A percentile compares a stretch with the other conserved stretches of the same genome.
Conservation (phyloP, 352 stramenopile genomes). For the Plasmopara halstedii region DNA sequence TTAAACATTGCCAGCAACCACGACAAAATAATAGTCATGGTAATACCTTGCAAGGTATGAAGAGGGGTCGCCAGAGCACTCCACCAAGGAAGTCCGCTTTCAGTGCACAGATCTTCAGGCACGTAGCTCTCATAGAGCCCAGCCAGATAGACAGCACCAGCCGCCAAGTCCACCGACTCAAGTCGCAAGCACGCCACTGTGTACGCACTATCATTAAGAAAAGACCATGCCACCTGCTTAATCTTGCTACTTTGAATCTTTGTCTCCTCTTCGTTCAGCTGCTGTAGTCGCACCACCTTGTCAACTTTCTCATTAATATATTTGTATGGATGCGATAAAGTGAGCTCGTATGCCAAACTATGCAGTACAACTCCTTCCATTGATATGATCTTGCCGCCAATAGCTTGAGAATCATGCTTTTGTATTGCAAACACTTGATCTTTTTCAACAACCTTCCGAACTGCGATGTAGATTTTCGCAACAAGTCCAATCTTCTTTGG, state of each 20-base stretch:
- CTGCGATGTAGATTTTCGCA: conserved; percentile 62
- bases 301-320: conserved; percentile 86
- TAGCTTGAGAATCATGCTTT: conserved; percentile 61
- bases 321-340: conserved; percentile 78
- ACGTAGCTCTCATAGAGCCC: conserved; percentile 80
- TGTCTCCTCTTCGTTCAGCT: conserved; percentile 36
- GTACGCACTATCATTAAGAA: conserved; percentile 85
- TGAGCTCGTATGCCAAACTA: conserved; percentile 77
- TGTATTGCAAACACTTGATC: conserved; percentile 74
- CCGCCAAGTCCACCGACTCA: conserved; percentile 58
- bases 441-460: conserved; percentile 60
- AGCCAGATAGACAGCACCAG: conserved; percentile 76
- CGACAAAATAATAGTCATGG: conserved; percentile 28
- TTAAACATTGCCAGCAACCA: conserved; percentile 52
- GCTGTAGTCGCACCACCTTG: conserved; percentile 59
- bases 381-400: conserved; percentile 69
- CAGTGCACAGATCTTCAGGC: conserved; percentile 46
- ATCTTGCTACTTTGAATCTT: conserved; percentile 71
- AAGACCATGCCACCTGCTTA: conserved; percentile 83
- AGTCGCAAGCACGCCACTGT: conserved; percentile 75
- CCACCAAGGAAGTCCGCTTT: conserved; percentile 60
- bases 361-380: conserved; percentile 83
- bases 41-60: conserved; percentile 78
- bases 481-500: conserved; percentile 75
- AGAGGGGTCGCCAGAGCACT: conserved; percentile 54